These are phyloP conservation scores for Chytriomyces hyalinus DNA, from an alignment of 192 early-diverging fungal genomes.

Conservation along the genomic window DNA sequence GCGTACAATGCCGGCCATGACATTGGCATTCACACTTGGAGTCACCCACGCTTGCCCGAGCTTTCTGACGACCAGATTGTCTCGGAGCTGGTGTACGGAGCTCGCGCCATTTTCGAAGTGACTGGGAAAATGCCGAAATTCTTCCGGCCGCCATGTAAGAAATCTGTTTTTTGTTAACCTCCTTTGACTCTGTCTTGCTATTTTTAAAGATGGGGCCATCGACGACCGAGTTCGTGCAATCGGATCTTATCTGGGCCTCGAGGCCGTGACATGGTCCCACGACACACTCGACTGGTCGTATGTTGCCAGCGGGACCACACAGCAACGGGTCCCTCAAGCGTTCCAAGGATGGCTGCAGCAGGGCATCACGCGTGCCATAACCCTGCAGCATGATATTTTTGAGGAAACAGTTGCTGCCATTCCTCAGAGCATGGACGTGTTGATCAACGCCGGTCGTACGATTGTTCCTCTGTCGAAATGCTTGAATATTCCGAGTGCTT, in stretches of 20 bases:
- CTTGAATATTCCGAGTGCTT: not conserved
- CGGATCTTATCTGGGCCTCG: slow-evolving; percentile 56
- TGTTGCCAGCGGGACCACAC: not conserved
- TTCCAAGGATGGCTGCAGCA: not conserved
- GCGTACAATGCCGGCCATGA: not conserved
- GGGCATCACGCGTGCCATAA: not conserved
- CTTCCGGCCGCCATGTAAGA: slow-evolving; percentile 69
- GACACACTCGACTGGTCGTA: slow-evolving; percentile 44
- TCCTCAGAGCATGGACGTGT: not conserved
- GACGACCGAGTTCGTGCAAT: slow-evolving; percentile 65
- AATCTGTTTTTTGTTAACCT: slow-evolving; percentile 42
- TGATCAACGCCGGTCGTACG: not conserved
- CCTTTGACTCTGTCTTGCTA: not conserved
- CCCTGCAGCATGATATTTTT: slow-evolving; percentile 3
- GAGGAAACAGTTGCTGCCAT: not conserved
- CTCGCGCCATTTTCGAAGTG: slow-evolving; percentile 37
- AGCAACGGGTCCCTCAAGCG: not conserved
- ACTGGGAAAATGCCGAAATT: slow-evolving; percentile 45
- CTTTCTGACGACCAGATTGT: slow-evolving; percentile 71
- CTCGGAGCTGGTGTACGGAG: slow-evolving; percentile 72
- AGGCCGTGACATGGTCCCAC: slow-evolving; percentile 41
- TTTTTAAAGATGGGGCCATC: slow-evolving; percentile 56
- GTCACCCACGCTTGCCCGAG: slow-evolving; percentile 61
- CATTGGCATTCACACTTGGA: slow-evolving; percentile 53
- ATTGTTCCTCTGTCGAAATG: not conserved